Evolutionary conservation across 768 basidiomycete species (phyloP).

Genomic region (Obba rivulosa): DNA sequence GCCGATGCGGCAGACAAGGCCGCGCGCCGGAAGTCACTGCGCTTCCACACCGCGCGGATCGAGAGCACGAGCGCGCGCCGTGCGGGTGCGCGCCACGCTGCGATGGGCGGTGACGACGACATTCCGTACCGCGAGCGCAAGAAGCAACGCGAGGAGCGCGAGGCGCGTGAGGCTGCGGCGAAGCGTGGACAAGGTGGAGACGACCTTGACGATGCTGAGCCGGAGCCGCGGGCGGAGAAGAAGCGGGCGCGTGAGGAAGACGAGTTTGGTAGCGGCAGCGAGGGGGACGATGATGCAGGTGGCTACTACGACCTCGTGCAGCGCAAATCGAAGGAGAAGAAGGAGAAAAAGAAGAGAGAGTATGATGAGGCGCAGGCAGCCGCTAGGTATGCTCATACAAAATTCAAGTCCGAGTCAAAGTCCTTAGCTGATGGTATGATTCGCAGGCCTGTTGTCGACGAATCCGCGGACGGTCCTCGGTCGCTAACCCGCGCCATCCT

Average conservation of each 20-base stretch:
- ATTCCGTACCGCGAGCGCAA: constrained; percentile 80
- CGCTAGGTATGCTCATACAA: constrained; percentile 42
- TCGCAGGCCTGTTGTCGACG: constrained; percentile 29
- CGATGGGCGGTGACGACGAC: constrained; percentile 90
- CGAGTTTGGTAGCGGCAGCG: constrained; percentile 20
- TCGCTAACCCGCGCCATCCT: constrained; percentile 87
- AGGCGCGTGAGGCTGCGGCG: constrained; percentile 48
- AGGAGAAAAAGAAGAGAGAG: constrained; percentile 73
- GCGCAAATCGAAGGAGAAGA: constrained; percentile 61
- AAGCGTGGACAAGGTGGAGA: constrained; percentile 53
- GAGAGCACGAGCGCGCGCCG: constrained; percentile 75
- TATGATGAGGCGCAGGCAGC: constrained; percentile 64
- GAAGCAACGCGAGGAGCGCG: constrained; percentile 53
- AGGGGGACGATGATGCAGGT: constrained; percentile 41
- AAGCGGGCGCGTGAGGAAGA: constrained; percentile 33
- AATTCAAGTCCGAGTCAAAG: neutral
- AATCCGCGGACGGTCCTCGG: constrained; percentile 66
- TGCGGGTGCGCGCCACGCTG: constrained; percentile 62
- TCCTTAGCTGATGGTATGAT: constrained; percentile 6
- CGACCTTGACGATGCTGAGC: constrained; percentile 59
- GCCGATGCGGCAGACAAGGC: constrained; percentile 82
- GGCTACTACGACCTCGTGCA: constrained; percentile 93
- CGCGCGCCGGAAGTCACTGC: constrained; percentile 73
- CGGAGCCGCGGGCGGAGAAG: constrained; percentile 29
- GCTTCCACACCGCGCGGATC: constrained; percentile 92